Evolutionary conservation across 352 stramenopile species (phyloP), one percentile per base, ranked within the genome.

Genomic region (Phytophthora boehmeriae): DNA sequence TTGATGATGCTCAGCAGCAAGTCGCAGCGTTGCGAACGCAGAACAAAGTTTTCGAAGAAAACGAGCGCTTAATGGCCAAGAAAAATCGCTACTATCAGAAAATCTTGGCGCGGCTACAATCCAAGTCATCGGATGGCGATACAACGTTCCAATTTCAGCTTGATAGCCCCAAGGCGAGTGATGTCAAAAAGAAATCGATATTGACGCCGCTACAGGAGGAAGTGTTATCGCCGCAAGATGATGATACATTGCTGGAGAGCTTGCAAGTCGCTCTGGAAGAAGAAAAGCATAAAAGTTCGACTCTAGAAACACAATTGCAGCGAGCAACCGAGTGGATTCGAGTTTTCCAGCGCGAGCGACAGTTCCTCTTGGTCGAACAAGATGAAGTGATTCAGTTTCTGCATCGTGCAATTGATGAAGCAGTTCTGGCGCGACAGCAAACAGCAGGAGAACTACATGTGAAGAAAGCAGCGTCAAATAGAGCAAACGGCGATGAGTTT

Each of bases 21-120:
- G 65, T 76, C 14, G 49, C 73, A 1, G 53, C 39, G 14, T 58
- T 95, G 14, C 71, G 72, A 17, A 69, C 85, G 8, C 48, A 83
- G 41, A 80, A 83, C 38, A 76, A 76, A 30, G 54, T 88, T 17
- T 54, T 81, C 10, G 74, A 88, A 30, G 71, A 70, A 6, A 93
- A 81, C 17, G 77, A 89, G 41, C 51, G 60, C 0, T 61, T 66
- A 32, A 77, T 91, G 64, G 78, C 81, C 4, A 89, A 82, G 45
- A 89, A 89, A 56, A 86, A 78, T 36, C 71, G 69, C 27, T 89
- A 90, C 59, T 93, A 90, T 46, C 83, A 89, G 64, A 86, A 81
- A 50, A 73, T 93, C 9, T 56, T 90, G 0, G 60, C 72, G 2
- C 76, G 86, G 28, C 60, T 90, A n/a, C 78, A 71, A 6, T 6